Percentiles rank a stretch among this genome's conserved stretches.
Evolutionary conservation across 139 green algal genomes (phyloP).

Genomic region (Asterochloris sp.): DNA sequence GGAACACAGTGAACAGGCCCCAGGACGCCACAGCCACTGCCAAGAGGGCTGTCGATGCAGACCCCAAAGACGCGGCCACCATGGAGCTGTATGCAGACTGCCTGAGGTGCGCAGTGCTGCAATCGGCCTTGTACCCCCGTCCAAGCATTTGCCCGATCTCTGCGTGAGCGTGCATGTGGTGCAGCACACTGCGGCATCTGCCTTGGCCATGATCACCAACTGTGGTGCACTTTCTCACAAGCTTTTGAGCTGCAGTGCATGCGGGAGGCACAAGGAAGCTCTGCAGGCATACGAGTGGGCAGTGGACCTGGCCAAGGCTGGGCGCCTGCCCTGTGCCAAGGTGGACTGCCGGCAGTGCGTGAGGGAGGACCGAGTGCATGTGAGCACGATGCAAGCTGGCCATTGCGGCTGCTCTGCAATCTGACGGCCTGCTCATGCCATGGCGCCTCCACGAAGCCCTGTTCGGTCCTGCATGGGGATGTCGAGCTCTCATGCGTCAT

Average conservation of each 20-base stretch:
- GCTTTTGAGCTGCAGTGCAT: background rate
- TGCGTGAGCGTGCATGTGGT: background rate
- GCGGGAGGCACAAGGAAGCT: constrained; percentile 4
- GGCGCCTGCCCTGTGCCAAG: background rate
- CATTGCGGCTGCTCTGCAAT: too few relatives aligned
- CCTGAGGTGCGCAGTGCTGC: background rate
- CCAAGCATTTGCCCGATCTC: background rate
- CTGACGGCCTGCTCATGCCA: background rate
- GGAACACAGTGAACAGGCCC: constrained; percentile 3
- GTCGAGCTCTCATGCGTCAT: background rate
- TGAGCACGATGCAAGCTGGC: too few relatives aligned
- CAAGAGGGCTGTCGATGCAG: background rate
- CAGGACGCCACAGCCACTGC: background rate
- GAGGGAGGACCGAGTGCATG: background rate
- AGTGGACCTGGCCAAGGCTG: background rate
- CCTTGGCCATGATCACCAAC: background rate
- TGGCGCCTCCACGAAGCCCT: background rate
- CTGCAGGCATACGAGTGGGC: constrained; percentile 6
- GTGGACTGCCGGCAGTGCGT: background rate
- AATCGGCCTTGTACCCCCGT: background rate
- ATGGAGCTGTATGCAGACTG: constrained; percentile 1
- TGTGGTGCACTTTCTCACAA: background rate
- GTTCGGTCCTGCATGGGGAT: background rate
- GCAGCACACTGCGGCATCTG: background rate
- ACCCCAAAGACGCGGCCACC: background rate